phyloP scores from a whole-genome alignment of 176 grass and related monocot species.

The Oryza meyeriana region DNA sequence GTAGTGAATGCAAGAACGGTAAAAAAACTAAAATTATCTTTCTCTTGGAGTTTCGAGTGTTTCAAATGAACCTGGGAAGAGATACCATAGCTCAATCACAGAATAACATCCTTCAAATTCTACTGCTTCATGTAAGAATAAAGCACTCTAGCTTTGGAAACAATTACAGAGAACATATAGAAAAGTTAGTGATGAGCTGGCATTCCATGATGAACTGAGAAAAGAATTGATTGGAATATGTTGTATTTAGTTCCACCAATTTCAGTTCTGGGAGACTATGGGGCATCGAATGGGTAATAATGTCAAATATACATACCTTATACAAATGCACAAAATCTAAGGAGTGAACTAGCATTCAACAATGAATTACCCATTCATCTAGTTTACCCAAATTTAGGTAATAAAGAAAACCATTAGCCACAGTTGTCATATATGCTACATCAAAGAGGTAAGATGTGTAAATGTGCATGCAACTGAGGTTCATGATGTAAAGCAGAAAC shows the following conservation, averaged over 20 bases:
- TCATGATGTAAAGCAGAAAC: not conserved
- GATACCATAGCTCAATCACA: not conserved
- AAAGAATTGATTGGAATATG: not conserved
- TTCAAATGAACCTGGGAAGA: not conserved
- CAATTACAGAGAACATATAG: not conserved
- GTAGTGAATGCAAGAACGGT: not conserved
- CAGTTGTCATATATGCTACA: not conserved
- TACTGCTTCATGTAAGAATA: not conserved
- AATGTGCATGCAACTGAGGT: not conserved
- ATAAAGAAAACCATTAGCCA: constrained; percentile 10
- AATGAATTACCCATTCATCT: not conserved
- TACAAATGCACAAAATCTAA: not conserved
- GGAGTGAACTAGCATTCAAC: not conserved
- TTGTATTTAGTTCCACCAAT: not conserved
- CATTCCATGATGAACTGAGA: not conserved
- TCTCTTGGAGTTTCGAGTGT: not conserved
- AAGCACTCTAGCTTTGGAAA: not conserved
- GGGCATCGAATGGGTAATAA: not conserved
- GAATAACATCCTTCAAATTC: not conserved
- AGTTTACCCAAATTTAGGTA: not conserved
- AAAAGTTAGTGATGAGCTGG: constrained; percentile 8
- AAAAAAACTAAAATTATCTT: not conserved
- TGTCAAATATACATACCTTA: not conserved
- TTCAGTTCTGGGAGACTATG: not conserved
- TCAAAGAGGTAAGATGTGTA: not conserved